phyloP scores from a whole-genome alignment of 768 basidiomycete species.

The Boletus insuetus region DNA sequence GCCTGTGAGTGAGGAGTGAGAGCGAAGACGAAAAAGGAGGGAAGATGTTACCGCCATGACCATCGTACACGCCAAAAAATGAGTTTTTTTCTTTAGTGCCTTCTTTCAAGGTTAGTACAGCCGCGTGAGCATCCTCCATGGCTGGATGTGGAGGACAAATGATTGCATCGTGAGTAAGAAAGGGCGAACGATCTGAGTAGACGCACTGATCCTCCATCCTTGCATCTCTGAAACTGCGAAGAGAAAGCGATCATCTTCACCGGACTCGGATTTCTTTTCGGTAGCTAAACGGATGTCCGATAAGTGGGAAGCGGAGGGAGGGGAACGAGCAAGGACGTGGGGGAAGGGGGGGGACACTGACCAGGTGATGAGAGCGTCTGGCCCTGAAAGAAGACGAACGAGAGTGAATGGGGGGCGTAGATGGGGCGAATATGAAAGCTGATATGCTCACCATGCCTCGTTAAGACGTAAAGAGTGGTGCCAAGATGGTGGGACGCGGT shows the following conservation, averaged over 20 bases:
- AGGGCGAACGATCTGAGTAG: neutral
- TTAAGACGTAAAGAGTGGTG: conserved; percentile 27
- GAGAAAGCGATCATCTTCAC: conserved; percentile 63
- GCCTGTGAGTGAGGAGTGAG: conserved; percentile 44
- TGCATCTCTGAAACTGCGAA: conserved; percentile 96
- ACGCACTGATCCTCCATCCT: conserved; percentile 97
- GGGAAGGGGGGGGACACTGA: conserved; percentile 33
- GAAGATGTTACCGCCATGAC: conserved; percentile 79
- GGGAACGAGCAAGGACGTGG: neutral
- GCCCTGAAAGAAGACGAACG: conserved; percentile 46
- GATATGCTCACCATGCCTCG: conserved; percentile 28
- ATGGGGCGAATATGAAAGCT: neutral
- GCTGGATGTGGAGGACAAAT: conserved; percentile 43
- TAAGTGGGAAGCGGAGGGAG: conserved; percentile 4
- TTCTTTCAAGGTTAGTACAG: conserved; percentile 66
- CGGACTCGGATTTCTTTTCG: conserved; percentile 74
- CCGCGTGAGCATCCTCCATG: conserved; percentile 96
- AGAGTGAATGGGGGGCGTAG: conserved; percentile 4
- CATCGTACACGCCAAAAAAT: conserved; percentile 98
- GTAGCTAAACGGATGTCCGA: conserved; percentile 51
- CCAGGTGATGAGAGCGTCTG: conserved; percentile 85
- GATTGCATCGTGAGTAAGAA: neutral
- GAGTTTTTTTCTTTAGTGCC: conserved; percentile 50
- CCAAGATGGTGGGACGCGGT: neutral
- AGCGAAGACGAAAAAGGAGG: neutral